These are phyloP conservation scores for Nannizzia gypsea DNA, from an alignment of 2,329 filamentous ascomycete species.

Conservation along the genomic window DNA sequence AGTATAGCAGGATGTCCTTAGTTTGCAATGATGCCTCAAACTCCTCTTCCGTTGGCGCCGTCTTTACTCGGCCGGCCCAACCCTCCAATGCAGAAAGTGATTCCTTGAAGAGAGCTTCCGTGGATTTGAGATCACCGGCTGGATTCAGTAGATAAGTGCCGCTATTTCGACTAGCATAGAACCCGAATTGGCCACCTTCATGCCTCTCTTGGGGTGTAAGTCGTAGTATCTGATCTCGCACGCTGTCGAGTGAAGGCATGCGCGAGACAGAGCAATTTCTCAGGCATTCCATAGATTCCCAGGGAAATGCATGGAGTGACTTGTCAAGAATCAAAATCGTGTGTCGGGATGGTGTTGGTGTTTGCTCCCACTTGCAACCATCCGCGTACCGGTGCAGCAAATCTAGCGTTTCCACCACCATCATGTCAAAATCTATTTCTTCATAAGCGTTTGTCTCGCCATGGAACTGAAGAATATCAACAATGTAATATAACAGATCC, in stretches of 20 bases:
- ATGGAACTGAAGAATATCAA: slow-evolving; percentile 93
- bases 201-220: slow-evolving; percentile 7
- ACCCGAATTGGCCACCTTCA: slow-evolving; percentile 28
- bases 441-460: slow-evolving; percentile 95
- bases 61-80: slow-evolving; percentile 60
- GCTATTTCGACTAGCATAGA: slow-evolving; percentile 39
- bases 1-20: slow-evolving; percentile 73
- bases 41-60: slow-evolving; percentile 61
- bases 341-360: slow-evolving; percentile 39
- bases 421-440: slow-evolving; percentile 87
- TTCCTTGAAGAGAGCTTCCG: slow-evolving; percentile 61
- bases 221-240: slow-evolving; percentile 50
- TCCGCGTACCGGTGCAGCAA: slow-evolving; percentile 69
- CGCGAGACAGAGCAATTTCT: slow-evolving; percentile 68
- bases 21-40: slow-evolving; percentile 56
- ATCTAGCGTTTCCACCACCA: slow-evolving; percentile 79
- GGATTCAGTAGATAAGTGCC: slow-evolving; percentile 77
- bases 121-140: slow-evolving; percentile 67
- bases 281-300: slow-evolving; percentile 89
- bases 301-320: slow-evolving; percentile 78
- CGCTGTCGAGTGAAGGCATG: slow-evolving; percentile 71
- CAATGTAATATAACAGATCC: slow-evolving; percentile 88
- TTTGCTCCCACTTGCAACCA: slow-evolving; percentile 14
- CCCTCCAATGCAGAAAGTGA: slow-evolving; percentile 43
- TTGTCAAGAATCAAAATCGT: slow-evolving; percentile 88